Evolutionary conservation across 495 filamentous ascomycete species (phyloP), one percentile per base, ranked within the genome.

Genomic region (Penicillium malachiteum): DNA sequence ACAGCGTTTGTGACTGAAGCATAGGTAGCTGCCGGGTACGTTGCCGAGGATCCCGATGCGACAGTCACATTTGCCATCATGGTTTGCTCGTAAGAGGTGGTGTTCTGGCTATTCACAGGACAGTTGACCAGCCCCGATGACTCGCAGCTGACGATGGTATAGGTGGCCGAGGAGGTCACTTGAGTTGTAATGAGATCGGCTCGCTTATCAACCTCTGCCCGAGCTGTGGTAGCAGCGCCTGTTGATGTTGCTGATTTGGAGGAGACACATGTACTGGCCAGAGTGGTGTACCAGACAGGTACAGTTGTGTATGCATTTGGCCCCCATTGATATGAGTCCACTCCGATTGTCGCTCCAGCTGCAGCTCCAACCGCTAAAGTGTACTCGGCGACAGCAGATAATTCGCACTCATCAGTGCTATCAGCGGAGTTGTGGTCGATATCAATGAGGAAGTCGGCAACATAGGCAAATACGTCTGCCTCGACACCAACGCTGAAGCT

Each of bases 361-460:
- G 63, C 69, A 14, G 77, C 81, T 33, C 79, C 81, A 1, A 84
- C 45, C 13, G 69, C 78, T 33, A 82, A 50, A 1, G 75, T 71
- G 57, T 82, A 84, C 12, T 64, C 65, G 48, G 82, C 68, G 13
- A 73, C 70, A 16, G 80, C 72, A 34, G 57, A 59, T 14, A 83
- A 52, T 8, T 64, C 54, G 59, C 81, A 83, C 31, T 67, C 68
- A 8, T 67, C 55, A n/a, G 66, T 66, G 26, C 73, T 63, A 5
- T 51, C 66, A 0, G 57, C 51, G 7, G 63, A 51, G 11, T 41
- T 45, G 9, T 48, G 66, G 10, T 78, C 78, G 34, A 83, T 67
- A 56, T 80, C 78, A 16, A 79, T 75, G 3, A 70, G 56, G 53
- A 84, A 81, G 47, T 84, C 75, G 31, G 80, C 82, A 16, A 84